phyloP scores from a whole-genome alignment of 108 stramenopile genomes.

The Skeletonema potamos region DNA sequence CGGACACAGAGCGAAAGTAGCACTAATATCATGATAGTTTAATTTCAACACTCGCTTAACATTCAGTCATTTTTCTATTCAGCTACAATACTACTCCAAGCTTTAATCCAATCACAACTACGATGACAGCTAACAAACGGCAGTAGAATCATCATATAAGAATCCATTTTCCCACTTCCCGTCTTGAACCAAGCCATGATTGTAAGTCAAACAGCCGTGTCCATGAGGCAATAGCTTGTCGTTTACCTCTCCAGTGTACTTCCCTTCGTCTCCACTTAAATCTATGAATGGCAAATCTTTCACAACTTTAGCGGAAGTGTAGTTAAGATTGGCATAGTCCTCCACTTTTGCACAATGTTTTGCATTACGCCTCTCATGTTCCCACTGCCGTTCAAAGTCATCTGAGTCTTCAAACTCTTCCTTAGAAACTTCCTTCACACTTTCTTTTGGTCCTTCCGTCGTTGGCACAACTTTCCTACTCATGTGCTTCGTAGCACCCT shows the following conservation, averaged over 20 bases:
- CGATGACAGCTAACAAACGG: slow-evolving; percentile 3
- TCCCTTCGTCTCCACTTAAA: slow-evolving; percentile 30
- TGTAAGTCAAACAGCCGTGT: slow-evolving; percentile 26
- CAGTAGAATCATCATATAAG: background rate
- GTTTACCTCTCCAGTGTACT: slow-evolving; percentile 46
- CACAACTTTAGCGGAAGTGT: slow-evolving; percentile 14
- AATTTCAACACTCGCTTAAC: background rate
- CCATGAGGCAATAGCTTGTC: slow-evolving; percentile 38
- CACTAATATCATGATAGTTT: slow-evolving; percentile 45
- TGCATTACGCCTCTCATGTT: background rate
- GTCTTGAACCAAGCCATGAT: slow-evolving; percentile 34
- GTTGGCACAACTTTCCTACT: background rate
- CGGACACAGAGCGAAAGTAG: slow-evolving; percentile 8
- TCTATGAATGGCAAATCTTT: slow-evolving; percentile 43
- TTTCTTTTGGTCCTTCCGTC: background rate
- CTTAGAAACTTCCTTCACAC: background rate
- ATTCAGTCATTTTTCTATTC: background rate
- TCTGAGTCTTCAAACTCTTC: background rate
- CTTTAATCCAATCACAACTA: background rate
- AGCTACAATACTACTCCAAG: background rate
- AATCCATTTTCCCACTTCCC: slow-evolving; percentile 33
- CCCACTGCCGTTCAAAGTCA: background rate
- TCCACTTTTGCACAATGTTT: background rate
- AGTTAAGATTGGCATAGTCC: slow-evolving; percentile 33
- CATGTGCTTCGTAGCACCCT: background rate